Evolutionary conservation across 495 filamentous ascomycete genomes (phyloP).

Genomic region (Xylaria intraflava): DNA sequence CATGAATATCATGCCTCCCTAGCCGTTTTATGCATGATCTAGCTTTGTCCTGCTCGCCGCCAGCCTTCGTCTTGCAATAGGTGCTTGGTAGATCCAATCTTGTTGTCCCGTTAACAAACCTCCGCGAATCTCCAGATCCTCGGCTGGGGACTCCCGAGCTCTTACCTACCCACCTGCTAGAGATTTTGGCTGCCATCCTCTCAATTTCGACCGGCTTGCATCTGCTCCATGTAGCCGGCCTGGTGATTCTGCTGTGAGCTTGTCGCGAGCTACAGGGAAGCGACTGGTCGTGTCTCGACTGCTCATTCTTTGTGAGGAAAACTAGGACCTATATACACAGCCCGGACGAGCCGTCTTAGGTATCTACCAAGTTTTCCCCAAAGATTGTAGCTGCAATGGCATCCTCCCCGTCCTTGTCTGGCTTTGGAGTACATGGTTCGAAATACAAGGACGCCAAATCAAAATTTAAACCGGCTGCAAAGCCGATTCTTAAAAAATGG

Average conservation of each 20-base stretch:
- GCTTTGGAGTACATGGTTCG: constrained; percentile 18
- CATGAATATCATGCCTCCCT: constrained; percentile 2
- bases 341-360: background rate
- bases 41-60: background rate
- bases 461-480: constrained; percentile 36
- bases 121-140: background rate
- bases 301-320: background rate
- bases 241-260: constrained; percentile 22
- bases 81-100: background rate
- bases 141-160: background rate
- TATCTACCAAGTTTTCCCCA: background rate
- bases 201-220: background rate
- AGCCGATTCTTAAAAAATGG: constrained; percentile 51
- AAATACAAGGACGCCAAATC: constrained; percentile 39
- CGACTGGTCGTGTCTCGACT: background rate
- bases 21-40: background rate
- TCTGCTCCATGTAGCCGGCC: constrained; percentile 23
- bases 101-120: background rate
- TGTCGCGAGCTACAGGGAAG: constrained; percentile 5
- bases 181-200: background rate
- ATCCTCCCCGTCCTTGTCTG: constrained; percentile 26
- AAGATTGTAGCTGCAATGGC: constrained; percentile 24
- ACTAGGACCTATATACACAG: constrained; percentile 1
- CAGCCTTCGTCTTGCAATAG: background rate
- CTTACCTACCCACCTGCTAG: background rate